A percentile compares a stretch with the other conserved stretches of the same genome.
Evolutionary conservation across 352 stramenopile genomes (phyloP).

Genomic region (Globisporangium spinosum): DNA sequence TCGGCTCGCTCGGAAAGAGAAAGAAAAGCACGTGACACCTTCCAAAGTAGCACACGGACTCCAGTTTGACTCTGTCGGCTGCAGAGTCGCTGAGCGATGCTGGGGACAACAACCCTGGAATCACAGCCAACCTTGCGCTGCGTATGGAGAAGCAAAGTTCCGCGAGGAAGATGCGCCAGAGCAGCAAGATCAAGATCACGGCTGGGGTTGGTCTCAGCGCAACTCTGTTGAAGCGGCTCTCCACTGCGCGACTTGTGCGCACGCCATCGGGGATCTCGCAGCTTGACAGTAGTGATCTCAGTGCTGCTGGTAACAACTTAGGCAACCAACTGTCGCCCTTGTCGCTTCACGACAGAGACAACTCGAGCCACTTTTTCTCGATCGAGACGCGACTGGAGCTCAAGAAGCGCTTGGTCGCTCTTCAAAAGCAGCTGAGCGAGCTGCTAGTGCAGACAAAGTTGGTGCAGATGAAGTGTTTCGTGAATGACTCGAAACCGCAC

Average conservation of each 20-base stretch:
- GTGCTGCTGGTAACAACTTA: not conserved
- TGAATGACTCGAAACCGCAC: not conserved
- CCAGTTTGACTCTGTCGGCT: not conserved
- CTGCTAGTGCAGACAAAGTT: conserved; percentile 54
- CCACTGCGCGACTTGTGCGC: not conserved
- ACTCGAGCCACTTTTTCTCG: conserved; percentile 44
- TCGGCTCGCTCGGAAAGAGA: not conserved
- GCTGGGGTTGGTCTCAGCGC: not conserved
- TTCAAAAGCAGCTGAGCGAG: conserved; percentile 36
- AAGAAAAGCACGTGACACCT: not conserved
- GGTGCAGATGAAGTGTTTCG: conserved; percentile 64
- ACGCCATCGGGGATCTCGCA: not conserved
- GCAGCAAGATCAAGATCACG: conserved; percentile 13
- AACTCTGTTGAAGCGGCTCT: conserved; percentile 6
- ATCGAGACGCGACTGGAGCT: conserved; percentile 61
- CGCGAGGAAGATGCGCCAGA: conserved; percentile 1
- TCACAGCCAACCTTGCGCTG: not conserved
- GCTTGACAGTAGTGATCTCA: not conserved
- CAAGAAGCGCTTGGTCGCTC: conserved; percentile 32
- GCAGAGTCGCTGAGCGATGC: not conserved
- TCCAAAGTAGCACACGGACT: not conserved
- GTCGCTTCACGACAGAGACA: conserved; percentile 17
- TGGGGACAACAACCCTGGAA: not conserved
- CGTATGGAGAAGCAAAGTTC: conserved; percentile 5
- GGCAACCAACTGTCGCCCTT: not conserved